Base-by-base conservation (phyloP, 208 protist genomes). In the Phytomonas francai region DNA sequence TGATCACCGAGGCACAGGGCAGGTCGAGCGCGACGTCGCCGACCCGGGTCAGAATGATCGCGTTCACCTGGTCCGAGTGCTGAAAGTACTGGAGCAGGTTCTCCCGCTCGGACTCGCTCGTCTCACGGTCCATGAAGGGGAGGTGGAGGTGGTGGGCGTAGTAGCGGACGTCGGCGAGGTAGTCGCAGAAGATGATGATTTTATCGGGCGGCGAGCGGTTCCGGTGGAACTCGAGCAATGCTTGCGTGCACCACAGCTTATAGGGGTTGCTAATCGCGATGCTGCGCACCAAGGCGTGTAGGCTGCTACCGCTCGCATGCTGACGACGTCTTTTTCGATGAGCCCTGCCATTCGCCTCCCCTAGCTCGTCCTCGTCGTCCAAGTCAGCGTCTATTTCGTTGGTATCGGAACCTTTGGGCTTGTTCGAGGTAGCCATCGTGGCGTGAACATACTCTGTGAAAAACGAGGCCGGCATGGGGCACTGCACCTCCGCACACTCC, bases 1-100 rank as follows among this genome's bases (percentile, higher is more conserved):
- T 99, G 57, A 99, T 92, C n/a, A 99, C 98, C 33, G 97, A 99
- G 0, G 98, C 98, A 36, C 97, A 97, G 29, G 99, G 99, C 34
- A 99, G 77, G 73, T 99, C 97, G 32, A 99, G 91, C 14, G 97
- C 95, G 30, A 94, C 98, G 81, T 99, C 98, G 34, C 98, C 98
- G 14, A 99, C 91, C 27, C 88, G 89, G 0, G 94, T 98, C 45
- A 99, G 91, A 74, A 99, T 98, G 58, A 99, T 91, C 8, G 91
- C 96, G 59, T 99, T 98, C 14, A 96, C 77, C 0, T 81, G 65
- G 25, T 65, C 57, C 25, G 85, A 89, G 77, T 79, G 73, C 67
- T 95, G 85, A 65, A 97, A 97, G 73, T 93, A 91, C 66, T 88
- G 81, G 7, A 97, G 77, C 31, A 97, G 69, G 62, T 94, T 91